Percentiles rank a stretch among this genome's conserved stretches.
These are phyloP conservation scores for Galerina sulciceps DNA, from an alignment of 768 basidiomycete genomes.

Conservation along the genomic window DNA sequence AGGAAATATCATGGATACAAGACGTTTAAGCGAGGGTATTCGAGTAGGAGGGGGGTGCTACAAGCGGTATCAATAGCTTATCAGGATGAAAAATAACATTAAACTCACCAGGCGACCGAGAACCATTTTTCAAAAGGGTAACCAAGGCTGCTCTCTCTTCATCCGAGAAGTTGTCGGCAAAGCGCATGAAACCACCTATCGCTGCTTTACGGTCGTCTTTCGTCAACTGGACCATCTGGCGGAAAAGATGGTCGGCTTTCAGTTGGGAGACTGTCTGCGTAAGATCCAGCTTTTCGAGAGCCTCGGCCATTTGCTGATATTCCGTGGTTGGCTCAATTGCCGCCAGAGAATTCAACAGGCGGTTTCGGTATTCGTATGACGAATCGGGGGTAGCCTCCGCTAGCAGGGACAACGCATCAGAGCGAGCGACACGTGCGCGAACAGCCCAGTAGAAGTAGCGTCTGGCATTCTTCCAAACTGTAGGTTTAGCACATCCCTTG, in stretches of 20 bases:
- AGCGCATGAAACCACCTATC: conserved; percentile 70
- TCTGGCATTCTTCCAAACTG: conserved; percentile 87
- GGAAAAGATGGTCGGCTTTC: conserved; percentile 69
- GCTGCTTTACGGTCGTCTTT: conserved; percentile 81
- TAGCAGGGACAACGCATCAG: conserved; percentile 64
- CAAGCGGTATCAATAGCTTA: conserved; percentile 3
- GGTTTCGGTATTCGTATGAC: conserved; percentile 66
- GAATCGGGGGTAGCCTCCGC: conserved; percentile 75
- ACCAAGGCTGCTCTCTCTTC: conserved; percentile 73
- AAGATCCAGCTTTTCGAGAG: conserved; percentile 74
- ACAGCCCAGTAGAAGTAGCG: conserved; percentile 94
- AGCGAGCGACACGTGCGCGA: conserved; percentile 78
- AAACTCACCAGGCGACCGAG: conserved; percentile 62
- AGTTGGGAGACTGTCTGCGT: conserved; percentile 64
- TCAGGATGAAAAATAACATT: neutral
- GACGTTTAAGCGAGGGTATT: conserved; percentile 25
- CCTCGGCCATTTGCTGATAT: conserved; percentile 61
- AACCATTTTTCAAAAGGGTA: conserved; percentile 59
- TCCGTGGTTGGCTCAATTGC: conserved; percentile 54
- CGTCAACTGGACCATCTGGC: conserved; percentile 66
- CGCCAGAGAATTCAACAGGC: conserved; percentile 66
- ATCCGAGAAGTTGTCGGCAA: conserved; percentile 72
- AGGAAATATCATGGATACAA: conserved; percentile 10
- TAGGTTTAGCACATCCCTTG: conserved; percentile 89
- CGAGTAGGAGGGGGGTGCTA: conserved; percentile 44